phyloP scores from a whole-genome alignment of 306 rosid species.

The Cucurbita argyrosperma region DNA sequence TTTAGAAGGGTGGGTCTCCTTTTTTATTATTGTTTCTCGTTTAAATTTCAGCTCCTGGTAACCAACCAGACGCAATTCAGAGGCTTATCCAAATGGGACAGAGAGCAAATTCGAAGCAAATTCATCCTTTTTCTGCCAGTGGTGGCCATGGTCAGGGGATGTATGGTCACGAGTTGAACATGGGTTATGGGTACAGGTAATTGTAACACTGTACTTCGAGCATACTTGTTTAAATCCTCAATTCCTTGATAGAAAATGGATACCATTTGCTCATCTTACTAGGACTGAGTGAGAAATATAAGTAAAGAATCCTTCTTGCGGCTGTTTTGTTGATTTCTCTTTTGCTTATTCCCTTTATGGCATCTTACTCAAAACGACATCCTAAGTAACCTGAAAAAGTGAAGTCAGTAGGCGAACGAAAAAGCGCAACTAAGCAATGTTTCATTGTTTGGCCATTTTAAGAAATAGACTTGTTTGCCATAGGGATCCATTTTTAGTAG shows the following conservation, averaged over 20 bases:
- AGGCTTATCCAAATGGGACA: conserved; percentile 81
- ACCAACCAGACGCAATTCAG: conserved; percentile 71
- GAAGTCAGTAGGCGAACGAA: neutral
- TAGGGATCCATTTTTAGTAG: neutral
- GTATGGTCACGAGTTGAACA: conserved; percentile 61
- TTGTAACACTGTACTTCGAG: conserved; percentile 12
- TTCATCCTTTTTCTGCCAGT: conserved; percentile 21
- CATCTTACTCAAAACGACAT: neutral
- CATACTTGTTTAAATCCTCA: conserved; percentile 21
- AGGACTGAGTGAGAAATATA: conserved; percentile 4
- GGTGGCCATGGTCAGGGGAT: conserved; percentile 42
- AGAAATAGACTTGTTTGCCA: neutral
- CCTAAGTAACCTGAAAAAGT: neutral
- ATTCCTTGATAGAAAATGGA: conserved; percentile 19
- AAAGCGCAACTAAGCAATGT: no score
- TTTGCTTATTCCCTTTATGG: neutral
- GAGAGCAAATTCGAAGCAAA: conserved; percentile 43
- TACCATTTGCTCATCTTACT: conserved; percentile 9
- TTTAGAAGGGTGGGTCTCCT: neutral
- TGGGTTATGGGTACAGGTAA: conserved; percentile 77
- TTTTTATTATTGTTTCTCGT: neutral
- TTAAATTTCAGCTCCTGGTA: conserved; percentile 36
- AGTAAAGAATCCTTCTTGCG: conserved; percentile 1
- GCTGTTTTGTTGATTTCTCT: neutral
- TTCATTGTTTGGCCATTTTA: neutral